Evolutionary conservation across 2,329 filamentous ascomycete genomes (phyloP), one percentile per base, ranked within the genome.

Genomic region (Pseudocercospora crystallina): DNA sequence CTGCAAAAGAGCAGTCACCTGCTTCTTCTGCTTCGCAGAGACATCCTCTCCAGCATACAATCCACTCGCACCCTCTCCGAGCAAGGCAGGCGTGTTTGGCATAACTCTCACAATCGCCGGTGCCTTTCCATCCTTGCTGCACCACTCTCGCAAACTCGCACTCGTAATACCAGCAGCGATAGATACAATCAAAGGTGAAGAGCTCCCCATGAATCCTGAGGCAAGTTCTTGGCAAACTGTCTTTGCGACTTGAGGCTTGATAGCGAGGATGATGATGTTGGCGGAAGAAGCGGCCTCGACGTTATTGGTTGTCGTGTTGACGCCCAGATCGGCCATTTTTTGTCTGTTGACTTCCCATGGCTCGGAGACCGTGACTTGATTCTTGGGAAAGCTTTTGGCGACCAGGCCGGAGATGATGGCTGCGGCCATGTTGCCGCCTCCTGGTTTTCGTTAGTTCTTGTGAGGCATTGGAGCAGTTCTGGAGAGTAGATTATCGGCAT

Each of bases 341-440:
- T 61, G 51, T 29, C 61, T 47, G 51, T 63, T 63, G 49, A 63
- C 59, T 32, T 62, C 57, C 61, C 60, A 63, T 36, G 61, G 61
- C 47, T 64, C 61, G 5, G 61, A 60, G 44, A 63, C 60, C 34
- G 57, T 61, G 51, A 64, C 58, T 42, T 60, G 55, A n/a, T 45
- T 41, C 35, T 60, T 62, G 29, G 48, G 39, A 36, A 62, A 56
- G 37, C 49, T 47, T 37, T 58, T 60, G 15, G 56, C 51, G 31
- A 61, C 46, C 2, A 64, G 55, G 34, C 61, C 61, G 29, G 56
- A 58, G 34, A 64, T 63, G 47, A 64, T 64, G 50, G 61, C 61
- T 14, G 57, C 56, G 40, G 56, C 61, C 61, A 64, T 64, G 47
- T 64, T 64, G 47, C 61, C 61, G 43, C 61, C 61, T 48, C 61